Base-by-base conservation (phyloP, 1,139 yeast genomes). In the Pichia sp. region DNA sequence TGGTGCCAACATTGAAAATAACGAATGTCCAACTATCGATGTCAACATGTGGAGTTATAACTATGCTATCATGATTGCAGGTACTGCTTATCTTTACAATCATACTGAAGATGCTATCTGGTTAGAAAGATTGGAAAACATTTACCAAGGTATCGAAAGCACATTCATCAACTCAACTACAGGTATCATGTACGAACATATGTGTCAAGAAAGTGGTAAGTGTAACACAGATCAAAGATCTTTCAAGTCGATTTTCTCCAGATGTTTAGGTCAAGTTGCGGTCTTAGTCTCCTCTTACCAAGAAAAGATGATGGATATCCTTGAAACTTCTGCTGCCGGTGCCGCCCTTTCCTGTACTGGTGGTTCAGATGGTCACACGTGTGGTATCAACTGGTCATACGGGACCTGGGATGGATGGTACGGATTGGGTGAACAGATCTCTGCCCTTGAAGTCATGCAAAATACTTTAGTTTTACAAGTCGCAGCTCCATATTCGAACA, bases 141-240 rank as follows among this genome's bases (percentile, higher is more conserved):
- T 84, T 50, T 74, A 84, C 63, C 64, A 67, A 33, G 83, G 86
- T 10, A 70, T 79, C 44, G 50, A 53, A 44, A 72, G 71, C 44
- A 79, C 81, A 58, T 76, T 78, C 64, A 48, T 60, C 20, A 62
- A 68, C 40, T 61, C 72, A 45, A 63, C 73, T 20, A 48, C 55
- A 4, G 52, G 57, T 38, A 69, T 83, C 57, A 73, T 85, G 72
- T 79, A 75, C 58, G 96, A 87, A 64, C 73, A 78, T 5, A 83
- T 87, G 8, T 87, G 96, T 68, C 88, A 83, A 65, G 70, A 71
- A 36, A 63, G 68, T 34, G 66, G 70, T 51, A 63, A 65, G 24
- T 87, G 96, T 68, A 79, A 84, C 66, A 79, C 74, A 50, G 96
- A 87, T 70, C 93, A 87, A 70, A 71, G 87, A 47, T 76, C 88